Conservation (phyloP, 2,329 filamentous ascomycete species). For the Ophiocordyceps sinensis region DNA sequence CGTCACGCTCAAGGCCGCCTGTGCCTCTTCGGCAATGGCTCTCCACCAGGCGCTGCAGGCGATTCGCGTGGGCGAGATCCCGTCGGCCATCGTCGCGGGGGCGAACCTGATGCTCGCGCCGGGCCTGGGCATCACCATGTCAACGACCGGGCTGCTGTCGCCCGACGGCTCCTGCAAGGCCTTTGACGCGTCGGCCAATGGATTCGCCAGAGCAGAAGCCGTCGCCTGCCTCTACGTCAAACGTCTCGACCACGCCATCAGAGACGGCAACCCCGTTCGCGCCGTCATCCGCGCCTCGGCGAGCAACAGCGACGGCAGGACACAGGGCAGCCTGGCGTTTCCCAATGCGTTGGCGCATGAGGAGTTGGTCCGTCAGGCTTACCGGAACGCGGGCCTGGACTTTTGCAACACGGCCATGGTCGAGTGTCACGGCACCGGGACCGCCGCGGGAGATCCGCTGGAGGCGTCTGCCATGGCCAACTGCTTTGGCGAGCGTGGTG, state of each 20-base stretch:
- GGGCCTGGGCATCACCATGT: conserved; percentile 3
- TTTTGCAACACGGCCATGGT: conserved; percentile 6
- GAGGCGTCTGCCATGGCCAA: conserved; percentile 19
- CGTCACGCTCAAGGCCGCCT: neutral
- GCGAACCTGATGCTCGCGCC: conserved; percentile 8
- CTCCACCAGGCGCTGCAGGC: neutral
- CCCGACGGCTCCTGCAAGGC: conserved; percentile 13
- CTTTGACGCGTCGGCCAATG: conserved; percentile 16
- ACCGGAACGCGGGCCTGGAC: conserved; percentile 9
- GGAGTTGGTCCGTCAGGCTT: conserved; percentile 14
- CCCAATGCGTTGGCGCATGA: conserved; percentile 19
- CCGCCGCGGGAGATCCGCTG: conserved; percentile 21
- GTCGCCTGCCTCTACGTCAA: conserved; percentile 22
- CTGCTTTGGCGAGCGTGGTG: conserved; percentile 10
- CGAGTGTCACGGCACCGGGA: conserved; percentile 19
- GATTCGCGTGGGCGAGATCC: neutral
- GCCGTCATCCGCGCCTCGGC: conserved; percentile 13
- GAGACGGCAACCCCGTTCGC: conserved; percentile 18
- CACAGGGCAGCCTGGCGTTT: conserved; percentile 23
- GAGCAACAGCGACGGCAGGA: conserved; percentile 22
- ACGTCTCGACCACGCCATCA: conserved; percentile 22
- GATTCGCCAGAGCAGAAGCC: conserved; percentile 29
- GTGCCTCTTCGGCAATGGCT: neutral
- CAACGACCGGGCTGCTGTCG: conserved; percentile 3
- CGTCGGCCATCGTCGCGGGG: conserved; percentile 10